These are phyloP conservation scores for Eimeria acervulina DNA, from an alignment of 169 alveolate genomes.

Conservation along the genomic window DNA sequence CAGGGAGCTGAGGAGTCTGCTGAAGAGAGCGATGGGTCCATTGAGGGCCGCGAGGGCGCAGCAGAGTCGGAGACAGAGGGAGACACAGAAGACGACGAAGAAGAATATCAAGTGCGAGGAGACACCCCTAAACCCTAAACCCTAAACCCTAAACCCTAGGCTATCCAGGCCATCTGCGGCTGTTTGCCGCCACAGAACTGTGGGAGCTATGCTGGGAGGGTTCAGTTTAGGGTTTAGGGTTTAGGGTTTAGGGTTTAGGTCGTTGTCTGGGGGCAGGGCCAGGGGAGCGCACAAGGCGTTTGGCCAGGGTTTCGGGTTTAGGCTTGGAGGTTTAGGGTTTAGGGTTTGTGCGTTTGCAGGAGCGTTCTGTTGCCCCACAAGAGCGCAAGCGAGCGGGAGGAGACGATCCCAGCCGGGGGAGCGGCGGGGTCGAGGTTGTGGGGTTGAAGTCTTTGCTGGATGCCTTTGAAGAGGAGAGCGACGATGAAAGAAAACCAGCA, in stretches of 20 bases:
- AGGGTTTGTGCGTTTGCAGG: background rate
- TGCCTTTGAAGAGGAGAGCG: conserved; percentile 26
- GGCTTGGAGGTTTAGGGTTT: conserved; percentile 28
- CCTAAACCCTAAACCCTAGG: background rate
- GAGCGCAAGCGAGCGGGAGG: background rate
- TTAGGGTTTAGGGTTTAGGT: conserved; percentile 32
- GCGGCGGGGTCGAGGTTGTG: background rate
- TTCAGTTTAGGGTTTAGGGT: background rate
- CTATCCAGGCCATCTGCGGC: too few relatives aligned
- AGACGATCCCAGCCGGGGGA: background rate
- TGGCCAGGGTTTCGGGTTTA: conserved; percentile 11
- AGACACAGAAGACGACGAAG: background rate
- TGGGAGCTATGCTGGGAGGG: background rate
- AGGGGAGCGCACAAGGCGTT: too few relatives aligned
- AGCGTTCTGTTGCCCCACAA: background rate
- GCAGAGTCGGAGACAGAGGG: background rate
- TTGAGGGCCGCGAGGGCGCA: background rate
- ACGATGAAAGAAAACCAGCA: background rate
- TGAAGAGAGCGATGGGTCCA: background rate
- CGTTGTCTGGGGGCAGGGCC: too few relatives aligned
- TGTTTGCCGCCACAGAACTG: too few relatives aligned
- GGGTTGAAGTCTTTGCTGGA: background rate
- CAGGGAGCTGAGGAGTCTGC: background rate
- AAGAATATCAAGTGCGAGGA: background rate
- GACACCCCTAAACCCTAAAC: background rate